Evolutionary conservation across 2,329 filamentous ascomycete species (phyloP).

Genomic region (Teratosphaeria pseudoeucalypti): DNA sequence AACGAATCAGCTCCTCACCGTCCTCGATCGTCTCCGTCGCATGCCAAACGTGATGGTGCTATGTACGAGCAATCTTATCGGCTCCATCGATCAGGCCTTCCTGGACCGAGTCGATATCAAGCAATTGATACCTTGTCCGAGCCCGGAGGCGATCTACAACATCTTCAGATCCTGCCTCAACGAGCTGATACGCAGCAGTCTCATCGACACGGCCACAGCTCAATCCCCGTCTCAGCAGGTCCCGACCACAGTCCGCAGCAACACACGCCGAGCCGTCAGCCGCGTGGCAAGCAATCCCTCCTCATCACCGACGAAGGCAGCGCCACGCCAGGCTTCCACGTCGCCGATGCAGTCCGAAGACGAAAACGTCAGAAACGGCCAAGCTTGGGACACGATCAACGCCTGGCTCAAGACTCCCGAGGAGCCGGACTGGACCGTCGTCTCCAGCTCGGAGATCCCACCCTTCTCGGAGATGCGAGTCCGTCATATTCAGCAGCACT

Average conservation of each 20-base stretch:
- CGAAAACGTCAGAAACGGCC: neutral
- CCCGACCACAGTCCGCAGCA: neutral
- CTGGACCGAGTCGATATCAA: slow-evolving; percentile 40
- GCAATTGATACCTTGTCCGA: slow-evolving; percentile 33
- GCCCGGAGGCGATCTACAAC: slow-evolving; percentile 33
- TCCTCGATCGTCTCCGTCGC: slow-evolving; percentile 34
- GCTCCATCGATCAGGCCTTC: slow-evolving; percentile 38
- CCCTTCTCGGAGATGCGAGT: slow-evolving; percentile 21
- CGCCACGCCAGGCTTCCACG: neutral
- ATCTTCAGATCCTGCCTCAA: slow-evolving; percentile 40
- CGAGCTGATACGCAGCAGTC: slow-evolving; percentile 30
- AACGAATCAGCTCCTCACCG: slow-evolving; percentile 41
- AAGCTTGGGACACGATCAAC: neutral
- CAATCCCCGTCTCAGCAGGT: neutral
- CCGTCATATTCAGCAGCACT: slow-evolving; percentile 10
- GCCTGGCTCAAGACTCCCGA: neutral
- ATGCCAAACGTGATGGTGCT: slow-evolving; percentile 38
- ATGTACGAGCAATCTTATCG: slow-evolving; percentile 41
- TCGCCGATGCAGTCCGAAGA: neutral
- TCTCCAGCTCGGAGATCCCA: slow-evolving; percentile 15
- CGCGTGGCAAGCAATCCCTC: neutral
- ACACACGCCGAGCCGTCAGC: neutral
- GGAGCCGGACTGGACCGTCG: slow-evolving; percentile 3
- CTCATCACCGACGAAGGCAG: neutral
- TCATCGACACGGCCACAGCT: slow-evolving; percentile 21